phyloP scores from a whole-genome alignment of 2,329 filamentous ascomycete genomes.

The Clonostachys rhizophaga region DNA sequence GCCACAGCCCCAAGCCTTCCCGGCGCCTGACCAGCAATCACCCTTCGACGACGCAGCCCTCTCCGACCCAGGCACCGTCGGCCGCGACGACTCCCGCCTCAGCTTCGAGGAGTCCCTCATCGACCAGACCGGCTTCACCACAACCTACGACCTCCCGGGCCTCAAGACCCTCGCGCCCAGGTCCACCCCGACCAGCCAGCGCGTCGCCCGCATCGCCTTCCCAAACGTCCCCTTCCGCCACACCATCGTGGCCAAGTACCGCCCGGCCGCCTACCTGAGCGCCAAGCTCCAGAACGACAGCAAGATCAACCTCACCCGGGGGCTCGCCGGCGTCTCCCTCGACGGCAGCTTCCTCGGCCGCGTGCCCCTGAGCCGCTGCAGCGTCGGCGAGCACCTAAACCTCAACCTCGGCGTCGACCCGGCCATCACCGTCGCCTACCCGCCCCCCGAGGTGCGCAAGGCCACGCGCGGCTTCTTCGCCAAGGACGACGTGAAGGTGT shows the following conservation, averaged over 20 bases:
- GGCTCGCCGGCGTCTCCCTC: constrained; percentile 53
- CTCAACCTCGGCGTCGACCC: constrained; percentile 57
- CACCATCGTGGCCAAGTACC: constrained; percentile 56
- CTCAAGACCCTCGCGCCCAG: constrained; percentile 50
- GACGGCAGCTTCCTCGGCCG: constrained; percentile 60
- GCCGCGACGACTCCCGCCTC: constrained; percentile 5
- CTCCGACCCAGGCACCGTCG: not conserved
- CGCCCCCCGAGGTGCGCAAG: constrained; percentile 47
- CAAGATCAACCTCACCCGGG: constrained; percentile 49
- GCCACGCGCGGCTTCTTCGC: constrained; percentile 45
- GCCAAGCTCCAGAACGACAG: constrained; percentile 51
- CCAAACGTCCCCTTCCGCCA: constrained; percentile 47
- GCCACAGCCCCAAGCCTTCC: no score
- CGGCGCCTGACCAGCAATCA: no score
- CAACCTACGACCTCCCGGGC: constrained; percentile 56
- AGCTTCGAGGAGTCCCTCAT: constrained; percentile 42
- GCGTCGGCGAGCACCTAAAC: constrained; percentile 45
- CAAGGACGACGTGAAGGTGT: constrained; percentile 47
- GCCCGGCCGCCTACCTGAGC: constrained; percentile 54
- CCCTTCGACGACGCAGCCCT: no score
- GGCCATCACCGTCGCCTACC: constrained; percentile 48
- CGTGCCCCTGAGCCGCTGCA: constrained; percentile 48
- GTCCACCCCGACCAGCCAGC: constrained; percentile 49
- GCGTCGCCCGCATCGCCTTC: constrained; percentile 51
- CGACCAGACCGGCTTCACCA: constrained; percentile 55